These are phyloP conservation scores for Pyricularia grisea DNA, from an alignment of 2,329 filamentous ascomycete genomes.

Conservation along the genomic window DNA sequence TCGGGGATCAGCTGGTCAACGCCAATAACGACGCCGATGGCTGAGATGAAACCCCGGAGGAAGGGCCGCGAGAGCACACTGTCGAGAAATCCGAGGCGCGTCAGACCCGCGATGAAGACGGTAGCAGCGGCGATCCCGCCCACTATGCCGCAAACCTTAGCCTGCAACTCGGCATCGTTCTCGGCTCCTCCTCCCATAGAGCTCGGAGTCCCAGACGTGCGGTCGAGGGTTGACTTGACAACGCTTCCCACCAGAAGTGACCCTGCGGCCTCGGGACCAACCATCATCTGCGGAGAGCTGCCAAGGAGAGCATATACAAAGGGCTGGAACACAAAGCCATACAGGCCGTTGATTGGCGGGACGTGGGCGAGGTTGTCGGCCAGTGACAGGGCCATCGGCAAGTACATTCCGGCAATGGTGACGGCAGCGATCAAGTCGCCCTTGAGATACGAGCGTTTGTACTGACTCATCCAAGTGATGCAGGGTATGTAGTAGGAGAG, in stretches of 20 bases:
- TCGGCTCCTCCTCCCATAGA: conserved; percentile 49
- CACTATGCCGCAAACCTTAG: conserved; percentile 77
- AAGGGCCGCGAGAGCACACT: conserved; percentile 91
- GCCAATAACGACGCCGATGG: conserved; percentile 91
- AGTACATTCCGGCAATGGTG: conserved; percentile 97
- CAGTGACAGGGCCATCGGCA: conserved; percentile 92
- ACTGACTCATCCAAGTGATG: conserved; percentile 83
- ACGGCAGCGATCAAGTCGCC: conserved; percentile 83
- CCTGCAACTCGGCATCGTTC: conserved; percentile 59
- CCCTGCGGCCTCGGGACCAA: conserved; percentile 89
- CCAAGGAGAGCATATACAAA: conserved; percentile 85
- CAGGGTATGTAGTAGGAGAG: conserved; percentile 89
- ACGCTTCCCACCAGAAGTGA: conserved; percentile 85
- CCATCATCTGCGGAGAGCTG: conserved; percentile 85
- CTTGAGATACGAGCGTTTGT: conserved; percentile 69
- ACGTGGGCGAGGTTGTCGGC: conserved; percentile 89
- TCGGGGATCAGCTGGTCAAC: conserved; percentile 93
- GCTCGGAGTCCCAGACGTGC: background rate
- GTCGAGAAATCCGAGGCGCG: conserved; percentile 83
- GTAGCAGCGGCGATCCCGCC: conserved; percentile 81
- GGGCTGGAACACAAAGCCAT: conserved; percentile 88
- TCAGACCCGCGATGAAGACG: conserved; percentile 78
- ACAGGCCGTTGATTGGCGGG: conserved; percentile 87
- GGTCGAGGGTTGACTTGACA: conserved; percentile 66
- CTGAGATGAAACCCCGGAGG: conserved; percentile 89